A percentile compares a stretch with the other conserved stretches of the same genome.
Conservation (phyloP, 73 alveolate genomes). For the Durusdinium trenchii region DNA sequence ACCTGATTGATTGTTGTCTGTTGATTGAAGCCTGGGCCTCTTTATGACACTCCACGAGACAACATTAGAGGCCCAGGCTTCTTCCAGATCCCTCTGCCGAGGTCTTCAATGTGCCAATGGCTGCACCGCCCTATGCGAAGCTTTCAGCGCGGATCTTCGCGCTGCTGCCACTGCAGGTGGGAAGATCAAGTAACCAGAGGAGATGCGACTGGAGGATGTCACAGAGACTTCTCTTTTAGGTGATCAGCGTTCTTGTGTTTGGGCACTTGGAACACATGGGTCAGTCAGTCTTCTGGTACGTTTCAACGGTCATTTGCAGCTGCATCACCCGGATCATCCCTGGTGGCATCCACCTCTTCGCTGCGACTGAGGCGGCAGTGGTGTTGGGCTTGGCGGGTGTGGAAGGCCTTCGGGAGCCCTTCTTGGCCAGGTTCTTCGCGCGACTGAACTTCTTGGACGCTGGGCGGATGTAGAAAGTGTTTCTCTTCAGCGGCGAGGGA, state of each 20-base stretch:
- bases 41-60: too few relatives aligned
- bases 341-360: background rate
- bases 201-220: too few relatives aligned
- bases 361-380: constrained; percentile 29
- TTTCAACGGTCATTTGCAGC: background rate
- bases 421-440: background rate
- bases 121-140: constrained; percentile 53
- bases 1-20: too few relatives aligned
- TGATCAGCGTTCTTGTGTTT: background rate
- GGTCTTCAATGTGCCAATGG: constrained; percentile 68
- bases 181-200: background rate
- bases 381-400: constrained; percentile 80
- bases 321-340: too few relatives aligned
- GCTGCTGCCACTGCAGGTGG: constrained; percentile 74
- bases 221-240: background rate
- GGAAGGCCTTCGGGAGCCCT: constrained; percentile 18
- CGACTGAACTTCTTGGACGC: too few relatives aligned
- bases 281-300: background rate
- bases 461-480: too few relatives aligned
- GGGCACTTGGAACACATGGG: background rate
- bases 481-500: too few relatives aligned
- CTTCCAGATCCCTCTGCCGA: too few relatives aligned
- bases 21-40: too few relatives aligned
- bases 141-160: constrained; percentile 85
- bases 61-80: too few relatives aligned